These are phyloP conservation scores for Blastobotrys muscicola DNA, from an alignment of 805 yeast species.

Conservation along the genomic window DNA sequence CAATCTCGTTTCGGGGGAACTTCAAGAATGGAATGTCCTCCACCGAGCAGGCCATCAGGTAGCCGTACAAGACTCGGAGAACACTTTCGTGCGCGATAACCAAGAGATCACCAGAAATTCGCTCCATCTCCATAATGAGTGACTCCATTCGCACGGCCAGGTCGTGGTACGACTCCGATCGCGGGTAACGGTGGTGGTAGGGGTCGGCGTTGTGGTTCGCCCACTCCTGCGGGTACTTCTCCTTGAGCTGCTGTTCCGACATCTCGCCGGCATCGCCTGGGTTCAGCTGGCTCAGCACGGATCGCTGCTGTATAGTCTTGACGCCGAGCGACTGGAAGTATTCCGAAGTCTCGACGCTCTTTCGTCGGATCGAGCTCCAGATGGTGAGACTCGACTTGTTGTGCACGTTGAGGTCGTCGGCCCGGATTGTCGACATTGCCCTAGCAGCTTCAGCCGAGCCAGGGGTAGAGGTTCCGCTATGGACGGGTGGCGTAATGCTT, in stretches of 20 bases:
- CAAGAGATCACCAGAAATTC: slow-evolving; percentile 69
- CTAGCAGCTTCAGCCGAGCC: slow-evolving; percentile 16
- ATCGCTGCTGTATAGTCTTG: slow-evolving; percentile 53
- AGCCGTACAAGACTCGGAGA: slow-evolving; percentile 83
- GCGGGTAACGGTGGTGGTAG: slow-evolving; percentile 82
- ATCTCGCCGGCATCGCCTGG: slow-evolving; percentile 81
- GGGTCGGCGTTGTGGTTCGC: slow-evolving; percentile 63
- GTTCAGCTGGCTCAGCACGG: slow-evolving; percentile 77
- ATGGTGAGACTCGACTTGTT: slow-evolving; percentile 60
- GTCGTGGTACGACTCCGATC: slow-evolving; percentile 95
- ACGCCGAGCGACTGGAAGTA: slow-evolving; percentile 53
- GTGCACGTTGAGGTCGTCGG: slow-evolving; percentile 39
- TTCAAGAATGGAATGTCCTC: slow-evolving; percentile 71
- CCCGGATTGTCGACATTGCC: slow-evolving; percentile 18
- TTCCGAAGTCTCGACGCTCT: slow-evolving; percentile 73
- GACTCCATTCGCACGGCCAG: slow-evolving; percentile 93
- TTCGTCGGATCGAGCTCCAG: slow-evolving; percentile 89
- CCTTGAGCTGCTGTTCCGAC: slow-evolving; percentile 47
- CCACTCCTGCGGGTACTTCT: slow-evolving; percentile 60
- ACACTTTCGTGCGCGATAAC: slow-evolving; percentile 92
- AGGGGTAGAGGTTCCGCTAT: slow-evolving; percentile 22
- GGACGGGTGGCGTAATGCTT: slow-evolving; percentile 19
- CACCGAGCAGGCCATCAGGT: slow-evolving; percentile 85
- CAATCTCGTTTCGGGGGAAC: slow-evolving; percentile 74
- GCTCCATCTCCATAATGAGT: slow-evolving; percentile 83